A percentile compares a stretch with the other conserved stretches of the same genome.
Conservation (phyloP, 2,329 filamentous ascomycete genomes). For the Curvularia sp. region DNA sequence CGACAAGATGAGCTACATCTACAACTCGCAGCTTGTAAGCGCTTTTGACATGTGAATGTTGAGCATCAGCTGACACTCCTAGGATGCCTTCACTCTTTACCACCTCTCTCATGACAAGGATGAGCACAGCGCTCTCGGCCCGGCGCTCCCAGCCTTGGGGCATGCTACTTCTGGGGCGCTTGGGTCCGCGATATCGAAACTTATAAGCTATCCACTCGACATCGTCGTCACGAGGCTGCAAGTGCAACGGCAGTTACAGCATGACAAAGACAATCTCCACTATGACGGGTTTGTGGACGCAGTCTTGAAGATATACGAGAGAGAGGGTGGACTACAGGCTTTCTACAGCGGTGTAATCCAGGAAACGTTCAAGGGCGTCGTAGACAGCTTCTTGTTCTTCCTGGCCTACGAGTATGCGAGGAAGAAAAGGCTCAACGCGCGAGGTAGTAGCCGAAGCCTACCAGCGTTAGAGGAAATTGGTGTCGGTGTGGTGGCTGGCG, state of each 20-base stretch:
- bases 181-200: conserved; percentile 79
- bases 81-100: conserved; percentile 55
- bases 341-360: conserved; percentile 65
- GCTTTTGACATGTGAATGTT: neutral
- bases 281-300: conserved; percentile 75
- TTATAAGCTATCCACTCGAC: conserved; percentile 80
- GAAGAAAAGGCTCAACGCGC: conserved; percentile 49
- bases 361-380: conserved; percentile 57
- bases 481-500: conserved; percentile 76
- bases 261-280: conserved; percentile 53
- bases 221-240: conserved; percentile 83
- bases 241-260: conserved; percentile 70
- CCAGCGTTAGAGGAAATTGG: conserved; percentile 74
- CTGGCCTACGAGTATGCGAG: conserved; percentile 73
- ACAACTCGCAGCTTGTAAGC: conserved; percentile 56
- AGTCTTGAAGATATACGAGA: conserved; percentile 71
- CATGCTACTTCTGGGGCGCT: conserved; percentile 82
- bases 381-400: conserved; percentile 87
- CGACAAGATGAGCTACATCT: conserved; percentile 45
- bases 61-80: conserved; percentile 5
- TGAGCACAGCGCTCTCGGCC: conserved; percentile 45
- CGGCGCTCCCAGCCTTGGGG: conserved; percentile 74
- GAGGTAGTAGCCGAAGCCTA: conserved; percentile 53
- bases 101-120: conserved; percentile 51
- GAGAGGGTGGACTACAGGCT: conserved; percentile 72